Evolutionary conservation across 768 basidiomycete genomes (phyloP).

Genomic region (Gloeostereum incarnatum): DNA sequence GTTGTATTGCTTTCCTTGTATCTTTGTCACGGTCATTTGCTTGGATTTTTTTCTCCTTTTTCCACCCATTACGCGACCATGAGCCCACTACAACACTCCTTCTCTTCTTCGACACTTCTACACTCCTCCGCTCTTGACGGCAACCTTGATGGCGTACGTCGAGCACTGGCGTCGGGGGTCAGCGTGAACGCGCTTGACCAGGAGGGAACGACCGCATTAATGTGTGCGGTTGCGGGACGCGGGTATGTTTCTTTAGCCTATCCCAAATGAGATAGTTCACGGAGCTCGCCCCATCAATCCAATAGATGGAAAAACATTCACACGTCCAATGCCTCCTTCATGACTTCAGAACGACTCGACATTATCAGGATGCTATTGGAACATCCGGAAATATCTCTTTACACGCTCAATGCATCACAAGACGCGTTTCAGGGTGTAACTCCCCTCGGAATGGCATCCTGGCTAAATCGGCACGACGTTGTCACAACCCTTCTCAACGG

Average conservation of each 20-base stretch:
- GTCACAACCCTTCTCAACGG: conserved; percentile 60
- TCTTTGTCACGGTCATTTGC: too few species aligned
- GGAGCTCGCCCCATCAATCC: conserved; percentile 4
- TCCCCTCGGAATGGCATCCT: conserved; percentile 71
- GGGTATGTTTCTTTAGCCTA: conserved; percentile 32
- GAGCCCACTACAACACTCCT: too few species aligned
- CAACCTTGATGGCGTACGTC: conserved; percentile 41
- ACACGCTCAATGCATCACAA: conserved; percentile 69
- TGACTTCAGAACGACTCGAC: conserved; percentile 46
- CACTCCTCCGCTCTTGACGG: conserved; percentile 51
- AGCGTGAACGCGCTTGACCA: conserved; percentile 57
- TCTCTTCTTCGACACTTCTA: too few species aligned
- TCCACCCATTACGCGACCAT: too few species aligned
- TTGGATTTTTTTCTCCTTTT: too few species aligned
- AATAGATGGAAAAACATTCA: conserved; percentile 60
- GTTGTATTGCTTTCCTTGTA: too few species aligned
- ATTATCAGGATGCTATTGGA: conserved; percentile 45
- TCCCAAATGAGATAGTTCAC: conserved; percentile 3
- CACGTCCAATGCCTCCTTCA: conserved; percentile 63
- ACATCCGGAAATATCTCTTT: conserved; percentile 53
- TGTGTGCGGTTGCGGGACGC: conserved; percentile 65
- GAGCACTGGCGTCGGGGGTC: conserved; percentile 48
- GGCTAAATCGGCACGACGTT: conserved; percentile 55
- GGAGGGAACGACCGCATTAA: conserved; percentile 52
- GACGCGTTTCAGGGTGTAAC: conserved; percentile 63